Evolutionary conservation across 805 yeast genomes (phyloP).

Genomic region (Blastobotrys mokoenaii): DNA sequence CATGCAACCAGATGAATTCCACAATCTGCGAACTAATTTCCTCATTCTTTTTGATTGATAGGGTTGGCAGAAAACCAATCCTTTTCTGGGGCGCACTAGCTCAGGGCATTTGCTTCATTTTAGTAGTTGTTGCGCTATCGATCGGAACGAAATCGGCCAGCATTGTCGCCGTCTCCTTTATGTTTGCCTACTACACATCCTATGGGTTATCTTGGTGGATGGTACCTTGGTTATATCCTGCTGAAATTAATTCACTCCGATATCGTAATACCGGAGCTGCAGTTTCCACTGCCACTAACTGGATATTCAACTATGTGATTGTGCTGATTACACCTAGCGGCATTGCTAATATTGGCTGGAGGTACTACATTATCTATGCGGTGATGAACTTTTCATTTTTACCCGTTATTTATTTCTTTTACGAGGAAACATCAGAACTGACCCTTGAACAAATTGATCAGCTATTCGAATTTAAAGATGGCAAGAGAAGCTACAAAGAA

Average conservation of each 20-base stretch:
- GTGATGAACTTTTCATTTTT: constrained; percentile 45
- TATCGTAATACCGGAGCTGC: constrained; percentile 31
- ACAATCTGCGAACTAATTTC: not conserved
- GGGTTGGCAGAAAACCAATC: not conserved
- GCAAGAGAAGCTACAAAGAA: too few relatives aligned
- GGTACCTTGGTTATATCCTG: not conserved
- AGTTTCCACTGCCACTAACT: constrained; percentile 52
- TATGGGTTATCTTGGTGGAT: constrained; percentile 32
- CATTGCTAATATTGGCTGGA: constrained; percentile 35
- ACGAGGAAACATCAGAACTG: constrained; percentile 69
- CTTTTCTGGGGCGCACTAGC: not conserved
- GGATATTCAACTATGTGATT: constrained; percentile 54
- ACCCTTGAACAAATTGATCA: constrained; percentile 66
- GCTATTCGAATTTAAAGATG: constrained; percentile 26
- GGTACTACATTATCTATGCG: constrained; percentile 41
- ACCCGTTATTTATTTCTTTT: constrained; percentile 54
- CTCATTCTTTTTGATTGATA: not conserved
- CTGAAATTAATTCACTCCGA: not conserved
- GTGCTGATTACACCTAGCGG: constrained; percentile 37
- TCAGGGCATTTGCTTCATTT: constrained; percentile 9
- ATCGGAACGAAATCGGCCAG: constrained; percentile 3
- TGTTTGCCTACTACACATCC: constrained; percentile 19
- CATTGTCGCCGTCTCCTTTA: constrained; percentile 8
- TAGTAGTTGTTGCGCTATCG: not conserved
- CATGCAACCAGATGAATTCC: not conserved